Conservation (phyloP, 1,284 basidiomycete species). For the Cryptococcus sp. region DNA sequence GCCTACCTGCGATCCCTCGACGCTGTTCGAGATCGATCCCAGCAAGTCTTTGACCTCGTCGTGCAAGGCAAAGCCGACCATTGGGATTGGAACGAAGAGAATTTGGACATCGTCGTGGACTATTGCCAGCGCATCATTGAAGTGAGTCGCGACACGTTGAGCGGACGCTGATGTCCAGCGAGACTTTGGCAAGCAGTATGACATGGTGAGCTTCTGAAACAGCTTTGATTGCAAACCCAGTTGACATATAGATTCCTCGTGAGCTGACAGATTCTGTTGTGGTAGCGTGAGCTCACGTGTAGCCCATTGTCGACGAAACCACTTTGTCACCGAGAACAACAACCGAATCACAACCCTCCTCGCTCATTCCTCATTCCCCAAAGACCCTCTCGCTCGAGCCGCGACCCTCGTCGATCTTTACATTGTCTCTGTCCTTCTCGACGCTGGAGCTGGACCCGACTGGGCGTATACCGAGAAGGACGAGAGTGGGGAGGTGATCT, state of each 20-base stretch:
- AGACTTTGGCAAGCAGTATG: slow-evolving; percentile 70
- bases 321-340: slow-evolving; percentile 58
- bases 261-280: too few species aligned
- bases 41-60: slow-evolving; percentile 70
- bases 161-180: slow-evolving; percentile 52
- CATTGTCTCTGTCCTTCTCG: slow-evolving; percentile 85
- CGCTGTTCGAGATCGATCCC: slow-evolving; percentile 78
- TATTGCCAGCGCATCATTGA: slow-evolving; percentile 79
- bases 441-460: slow-evolving; percentile 80
- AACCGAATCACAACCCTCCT: slow-evolving; percentile 52
- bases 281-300: not conserved
- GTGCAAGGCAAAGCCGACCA: slow-evolving; percentile 68
- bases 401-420: slow-evolving; percentile 81
- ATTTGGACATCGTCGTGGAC: slow-evolving; percentile 64
- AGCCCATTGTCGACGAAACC: slow-evolving; percentile 83
- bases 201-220: slow-evolving; percentile 48
- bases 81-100: slow-evolving; percentile 76
- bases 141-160: slow-evolving; percentile 43
- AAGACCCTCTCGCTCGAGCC: slow-evolving; percentile 55
- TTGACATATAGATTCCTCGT: slow-evolving; percentile 28
- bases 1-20: slow-evolving; percentile 78
- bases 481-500: slow-evolving; percentile 12
- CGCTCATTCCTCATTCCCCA: slow-evolving; percentile 27
- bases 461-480: slow-evolving; percentile 71
- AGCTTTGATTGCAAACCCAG: not conserved